These are phyloP conservation scores for Candida namnaoensis DNA, from an alignment of 805 yeast species.

Conservation along the genomic window DNA sequence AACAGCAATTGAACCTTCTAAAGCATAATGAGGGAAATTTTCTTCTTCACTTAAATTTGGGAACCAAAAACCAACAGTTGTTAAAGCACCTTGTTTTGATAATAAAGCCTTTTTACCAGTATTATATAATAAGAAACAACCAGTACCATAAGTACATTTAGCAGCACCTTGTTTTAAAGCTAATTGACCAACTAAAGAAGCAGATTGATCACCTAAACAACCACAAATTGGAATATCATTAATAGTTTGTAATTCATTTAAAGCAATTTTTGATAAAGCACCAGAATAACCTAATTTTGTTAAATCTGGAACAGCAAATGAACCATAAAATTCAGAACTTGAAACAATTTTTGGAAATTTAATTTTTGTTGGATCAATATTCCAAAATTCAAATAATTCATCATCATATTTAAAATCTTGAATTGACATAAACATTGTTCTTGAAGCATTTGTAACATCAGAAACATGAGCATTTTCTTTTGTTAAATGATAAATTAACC, in stretches of 20 bases:
- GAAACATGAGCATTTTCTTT: conserved; percentile 62
- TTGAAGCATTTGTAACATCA: conserved; percentile 85
- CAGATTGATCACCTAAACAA: conserved; percentile 89
- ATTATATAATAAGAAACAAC: conserved; percentile 84
- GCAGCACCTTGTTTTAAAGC: conserved; percentile 82
- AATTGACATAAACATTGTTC: conserved; percentile 86
- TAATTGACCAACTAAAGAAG: conserved; percentile 88
- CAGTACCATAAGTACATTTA: conserved; percentile 95
- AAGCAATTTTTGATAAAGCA: conserved; percentile 42
- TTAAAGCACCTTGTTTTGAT: conserved; percentile 73
- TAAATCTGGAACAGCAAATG: conserved; percentile 54
- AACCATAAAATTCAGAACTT: conserved; percentile 71
- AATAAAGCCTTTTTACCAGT: conserved; percentile 70
- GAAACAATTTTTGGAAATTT: conserved; percentile 71
- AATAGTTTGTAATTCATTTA: conserved; percentile 38
- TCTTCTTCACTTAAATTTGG: conserved; percentile 42
- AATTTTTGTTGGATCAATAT: conserved; percentile 59
- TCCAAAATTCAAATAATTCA: conserved; percentile 70
- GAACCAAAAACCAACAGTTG: conserved; percentile 89
- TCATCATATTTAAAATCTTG: conserved; percentile 69
- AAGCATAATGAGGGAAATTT: conserved; percentile 69
- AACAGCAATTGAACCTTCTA: conserved; percentile 94
- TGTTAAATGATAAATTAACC: conserved; percentile 85
- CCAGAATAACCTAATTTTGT: conserved; percentile 41
- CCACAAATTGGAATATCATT: conserved; percentile 74